phyloP scores from a whole-genome alignment of 2,329 filamentous ascomycete genomes.

The Chlorencoelia australis region DNA sequence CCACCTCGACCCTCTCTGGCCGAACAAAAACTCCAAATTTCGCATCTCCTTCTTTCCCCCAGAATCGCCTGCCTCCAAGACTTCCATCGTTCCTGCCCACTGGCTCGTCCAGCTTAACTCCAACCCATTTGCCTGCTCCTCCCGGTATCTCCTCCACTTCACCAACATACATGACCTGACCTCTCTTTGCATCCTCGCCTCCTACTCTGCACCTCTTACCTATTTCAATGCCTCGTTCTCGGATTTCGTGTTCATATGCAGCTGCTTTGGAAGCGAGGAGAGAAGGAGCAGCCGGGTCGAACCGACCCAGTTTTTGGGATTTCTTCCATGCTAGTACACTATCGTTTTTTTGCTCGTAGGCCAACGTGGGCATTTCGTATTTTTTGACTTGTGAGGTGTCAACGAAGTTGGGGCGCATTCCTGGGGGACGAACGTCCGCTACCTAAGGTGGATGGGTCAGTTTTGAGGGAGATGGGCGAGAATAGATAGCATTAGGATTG shows the following conservation, averaged over 20 bases:
- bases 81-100: slow-evolving; percentile 76
- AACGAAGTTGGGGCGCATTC: slow-evolving; percentile 67
- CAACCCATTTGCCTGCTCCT: slow-evolving; percentile 58
- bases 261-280: slow-evolving; percentile 63
- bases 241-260: slow-evolving; percentile 59
- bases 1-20: slow-evolving; percentile 67
- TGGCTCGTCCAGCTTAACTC: slow-evolving; percentile 67
- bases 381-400: slow-evolving; percentile 78
- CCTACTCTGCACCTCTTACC: slow-evolving; percentile 56
- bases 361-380: slow-evolving; percentile 75
- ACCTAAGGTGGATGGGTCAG: slow-evolving; percentile 48
- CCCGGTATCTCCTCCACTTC: slow-evolving; percentile 64
- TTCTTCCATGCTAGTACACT: slow-evolving; percentile 95
- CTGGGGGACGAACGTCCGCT: slow-evolving; percentile 66
- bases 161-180: slow-evolving; percentile 60
- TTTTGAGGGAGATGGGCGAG: too few species aligned
- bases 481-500: too few species aligned
- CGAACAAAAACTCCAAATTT: slow-evolving; percentile 73
- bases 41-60: slow-evolving; percentile 35
- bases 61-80: slow-evolving; percentile 58
- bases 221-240: slow-evolving; percentile 53
- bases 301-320: slow-evolving; percentile 87
- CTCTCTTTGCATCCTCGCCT: slow-evolving; percentile 58
- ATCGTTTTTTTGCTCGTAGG: slow-evolving; percentile 79
- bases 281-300: slow-evolving; percentile 73